Base-by-base conservation (phyloP, 208 protist genomes). In the Acanthamoeba healyi region DNA sequence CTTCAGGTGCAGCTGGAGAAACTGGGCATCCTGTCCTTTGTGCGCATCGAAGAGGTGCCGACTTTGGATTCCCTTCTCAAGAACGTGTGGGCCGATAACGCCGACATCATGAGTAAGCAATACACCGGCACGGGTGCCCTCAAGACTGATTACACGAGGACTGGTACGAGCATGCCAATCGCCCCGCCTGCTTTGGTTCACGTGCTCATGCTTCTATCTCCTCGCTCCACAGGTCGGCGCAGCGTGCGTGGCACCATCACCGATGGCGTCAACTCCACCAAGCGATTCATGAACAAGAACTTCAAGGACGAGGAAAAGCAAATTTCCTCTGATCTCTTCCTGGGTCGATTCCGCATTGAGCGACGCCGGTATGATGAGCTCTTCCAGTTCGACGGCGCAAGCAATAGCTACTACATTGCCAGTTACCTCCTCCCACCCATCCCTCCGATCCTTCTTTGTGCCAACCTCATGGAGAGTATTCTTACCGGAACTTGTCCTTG, bases 51-150 rank as follows among this genome's bases (percentile, higher is more conserved):
- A 5, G 61, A 92, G 34, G 42, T 92, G 61, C 87, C 87, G 26
- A 10, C 15, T 7, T 58, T 92, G 0, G 87, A 92, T 26, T 92
- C 61, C 0, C 38, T 92, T 15, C 49, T 94, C 42, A 94, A 94
- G 89, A 94, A 77, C 38, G 79, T 95, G 6, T 98, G 97, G 97
- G 97, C 97, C 9, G 94, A 98, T 65, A 95, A 98, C 58, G 97
- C 96, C 42, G 97, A 98, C 72, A 90, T 56, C 4, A 91, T 97
- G n/a, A 95, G 88, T 38, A 95, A 86, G 29, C 92, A 96, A 51
- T 98, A 98, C 87, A 70, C 94, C 38, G 96, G 96, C 38, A 98
- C 97, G 17, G 96, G 96, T 22, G 97, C 97, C 0, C 70, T 94
- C 42, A 97, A 97, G 92, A 96, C 95, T 9, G 96, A 97, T 51